Conservation (phyloP, 1,139 yeast genomes). For the Taiozyma onychis region DNA sequence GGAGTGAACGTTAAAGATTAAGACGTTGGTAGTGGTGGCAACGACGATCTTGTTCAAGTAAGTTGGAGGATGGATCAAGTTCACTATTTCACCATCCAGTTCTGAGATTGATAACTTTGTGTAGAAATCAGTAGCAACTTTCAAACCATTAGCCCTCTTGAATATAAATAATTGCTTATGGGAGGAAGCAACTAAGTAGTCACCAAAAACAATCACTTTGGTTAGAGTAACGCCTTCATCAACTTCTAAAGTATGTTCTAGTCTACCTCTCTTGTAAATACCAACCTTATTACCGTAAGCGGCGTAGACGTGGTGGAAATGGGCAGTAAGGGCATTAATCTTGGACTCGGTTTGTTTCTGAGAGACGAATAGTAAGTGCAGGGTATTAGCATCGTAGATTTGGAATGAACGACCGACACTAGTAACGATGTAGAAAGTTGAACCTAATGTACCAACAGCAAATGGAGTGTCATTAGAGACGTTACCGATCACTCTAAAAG, state of each 20-base stretch:
- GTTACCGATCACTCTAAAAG: slow-evolving; percentile 58
- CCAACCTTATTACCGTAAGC: slow-evolving; percentile 70
- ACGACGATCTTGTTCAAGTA: slow-evolving; percentile 84
- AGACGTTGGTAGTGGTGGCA: slow-evolving; percentile 56
- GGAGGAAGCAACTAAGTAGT: slow-evolving; percentile 60
- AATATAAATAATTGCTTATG: slow-evolving; percentile 55
- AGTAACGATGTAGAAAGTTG: slow-evolving; percentile 82
- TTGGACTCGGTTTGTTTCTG: slow-evolving; percentile 66
- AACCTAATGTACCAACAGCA: slow-evolving; percentile 84
- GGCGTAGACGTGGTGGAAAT: slow-evolving; percentile 80
- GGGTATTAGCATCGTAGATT: slow-evolving; percentile 85
- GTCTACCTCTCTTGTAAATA: slow-evolving; percentile 74
- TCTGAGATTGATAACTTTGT: slow-evolving; percentile 53
- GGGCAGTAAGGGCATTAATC: slow-evolving; percentile 72
- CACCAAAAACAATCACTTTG: slow-evolving; percentile 68
- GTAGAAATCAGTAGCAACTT: slow-evolving; percentile 59
- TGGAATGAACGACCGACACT: slow-evolving; percentile 89
- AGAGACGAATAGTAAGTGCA: slow-evolving; percentile 83
- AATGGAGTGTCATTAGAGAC: slow-evolving; percentile 78
- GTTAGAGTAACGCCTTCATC: slow-evolving; percentile 34
- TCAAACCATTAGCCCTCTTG: slow-evolving; percentile 46
- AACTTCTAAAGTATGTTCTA: slow-evolving; percentile 47
- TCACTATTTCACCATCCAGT: slow-evolving; percentile 65
- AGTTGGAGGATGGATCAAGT: slow-evolving; percentile 80
- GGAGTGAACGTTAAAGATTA: slow-evolving; percentile 69